Evolutionary conservation across 169 alveolate genomes (phyloP), one percentile per base, ranked within the genome.

Genomic region (Miamiensis avidus): DNA sequence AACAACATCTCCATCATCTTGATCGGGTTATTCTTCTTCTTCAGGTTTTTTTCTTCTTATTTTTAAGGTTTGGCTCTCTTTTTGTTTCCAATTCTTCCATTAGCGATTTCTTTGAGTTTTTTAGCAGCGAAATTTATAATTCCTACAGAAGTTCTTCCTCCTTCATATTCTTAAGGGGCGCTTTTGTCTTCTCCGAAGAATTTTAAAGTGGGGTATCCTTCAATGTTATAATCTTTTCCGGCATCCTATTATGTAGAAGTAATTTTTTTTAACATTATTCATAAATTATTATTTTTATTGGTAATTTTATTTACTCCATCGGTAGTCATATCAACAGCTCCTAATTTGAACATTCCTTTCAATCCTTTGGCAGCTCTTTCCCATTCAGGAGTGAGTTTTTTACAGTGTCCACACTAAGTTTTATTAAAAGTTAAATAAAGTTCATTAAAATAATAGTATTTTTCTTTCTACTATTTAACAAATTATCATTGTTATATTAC

Each of bases 361-460:
- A 97, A 92, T 78, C 97, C 97, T 82, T 91, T 89, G 0, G 99
- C 99, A 85, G 99, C 97, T 85, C 96, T 96, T 86, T 96, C 98
- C 97, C 98, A 99, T 89, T 98, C 99, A 34, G 99, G 99, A 81
- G 97, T 97, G 65, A 99, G 94, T 27, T 96, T 95, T 89, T 98
- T 98, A 92, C 99, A 98, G 89, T 98, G 99, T 20, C 99, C 99
- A 90, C 99, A 99, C 99, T 99, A 98, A 72, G 99, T 99, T 27
- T 99, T 99, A 83, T 95, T 33, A 31, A 78, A 65, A 32, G 0
- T 79, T 29, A 65, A 20, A 49, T 49, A 11, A 49, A 49, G 4
- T 49, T 49, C 20, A 49, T 49, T 49, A 49, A 49, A 11, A 11
- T 49, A 11, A 11, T 49, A 49, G 20, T 11, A 11, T 49, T 11